Base-by-base conservation (phyloP, 2,329 filamentous ascomycete genomes). In the Trematosphaeria pertusa region DNA sequence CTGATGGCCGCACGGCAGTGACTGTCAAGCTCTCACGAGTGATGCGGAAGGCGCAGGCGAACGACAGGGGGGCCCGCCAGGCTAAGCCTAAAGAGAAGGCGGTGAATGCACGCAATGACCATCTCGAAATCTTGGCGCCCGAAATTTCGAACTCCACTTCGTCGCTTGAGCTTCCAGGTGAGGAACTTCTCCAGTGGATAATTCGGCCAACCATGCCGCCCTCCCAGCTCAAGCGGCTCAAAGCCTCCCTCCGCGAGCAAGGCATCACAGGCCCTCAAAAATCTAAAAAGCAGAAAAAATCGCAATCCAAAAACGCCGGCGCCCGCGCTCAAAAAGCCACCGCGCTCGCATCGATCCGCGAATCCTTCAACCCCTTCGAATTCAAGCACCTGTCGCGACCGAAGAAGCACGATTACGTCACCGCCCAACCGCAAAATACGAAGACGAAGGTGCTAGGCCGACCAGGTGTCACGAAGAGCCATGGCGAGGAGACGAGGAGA, bases 351-450 rank as follows among this genome's bases (percentile, higher is more conserved):
- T 85, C 84, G 46, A 97, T 99, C 69, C 88, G 94, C 67, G 92
- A 97, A 65, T 88, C 92, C 59, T 97, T 97, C 82, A 99, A 99
- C 71, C 94, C 94, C 0, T 99, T 99, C 73, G 94, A 99, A 68
- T 84, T 96, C 70, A 95, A 95, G 73, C 85, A 88, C 48, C 85
- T 87, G 31, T 80, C 86, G 1, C 82, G 87, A 49, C 88, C 87
- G 0, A 86, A 86, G 46, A 97, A 97, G 65, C 96, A 96, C 56
- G 86, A 93, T 33, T 87, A 92, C 34, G 91, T 89, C 0, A 92
- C 81, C 42, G 82, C 83, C 47, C 79, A 82, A 5, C 73, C 76
- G 10, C 77, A 79, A 35, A 58, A 66, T 57, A 76, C 79, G 19
- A 84, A 81, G 54, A 56, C 59, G 26, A 81, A 81, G 37, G 72